phyloP scores from a whole-genome alignment of 805 yeast species.

The Suhomyces sp. region DNA sequence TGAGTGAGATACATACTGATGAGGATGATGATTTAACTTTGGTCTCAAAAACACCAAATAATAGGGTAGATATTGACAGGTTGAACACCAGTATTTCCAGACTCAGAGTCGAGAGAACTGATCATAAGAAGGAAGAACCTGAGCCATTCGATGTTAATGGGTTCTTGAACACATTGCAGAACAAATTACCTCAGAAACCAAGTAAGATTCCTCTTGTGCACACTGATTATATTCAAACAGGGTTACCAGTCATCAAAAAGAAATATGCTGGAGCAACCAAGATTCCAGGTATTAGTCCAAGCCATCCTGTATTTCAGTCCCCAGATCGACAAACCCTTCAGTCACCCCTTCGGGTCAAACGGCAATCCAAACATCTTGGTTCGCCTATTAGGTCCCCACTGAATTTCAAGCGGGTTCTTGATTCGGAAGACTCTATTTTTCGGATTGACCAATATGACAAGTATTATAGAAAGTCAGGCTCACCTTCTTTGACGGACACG shows the following conservation, averaged over 20 bases:
- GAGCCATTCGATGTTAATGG: neutral
- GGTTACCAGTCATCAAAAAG: conserved; percentile 27
- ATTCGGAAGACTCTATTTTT: neutral
- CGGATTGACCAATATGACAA: no score
- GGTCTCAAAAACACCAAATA: conserved; percentile 5
- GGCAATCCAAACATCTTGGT: neutral
- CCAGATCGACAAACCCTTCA: conserved; percentile 12
- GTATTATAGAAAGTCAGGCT: neutral
- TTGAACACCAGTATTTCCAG: conserved; percentile 3
- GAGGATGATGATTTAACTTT: conserved; percentile 11
- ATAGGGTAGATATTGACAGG: conserved; percentile 2
- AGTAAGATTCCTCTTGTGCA: conserved; percentile 29
- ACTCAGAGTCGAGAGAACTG: neutral
- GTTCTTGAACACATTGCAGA: conserved; percentile 3
- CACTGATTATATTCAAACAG: conserved; percentile 17
- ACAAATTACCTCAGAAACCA: conserved; percentile 4
- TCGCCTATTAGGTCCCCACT: conserved; percentile 2
- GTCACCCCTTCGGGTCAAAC: neutral
- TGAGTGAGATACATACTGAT: neutral
- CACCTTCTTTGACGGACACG: neutral
- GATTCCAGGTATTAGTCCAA: conserved; percentile 30
- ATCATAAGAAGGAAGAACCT: neutral
- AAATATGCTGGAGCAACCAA: conserved; percentile 12
- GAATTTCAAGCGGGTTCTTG: conserved; percentile 7
- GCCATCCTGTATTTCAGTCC: conserved; percentile 33